phyloP scores from a whole-genome alignment of 2,329 filamentous ascomycete species.

The Scytalidium lignicola region DNA sequence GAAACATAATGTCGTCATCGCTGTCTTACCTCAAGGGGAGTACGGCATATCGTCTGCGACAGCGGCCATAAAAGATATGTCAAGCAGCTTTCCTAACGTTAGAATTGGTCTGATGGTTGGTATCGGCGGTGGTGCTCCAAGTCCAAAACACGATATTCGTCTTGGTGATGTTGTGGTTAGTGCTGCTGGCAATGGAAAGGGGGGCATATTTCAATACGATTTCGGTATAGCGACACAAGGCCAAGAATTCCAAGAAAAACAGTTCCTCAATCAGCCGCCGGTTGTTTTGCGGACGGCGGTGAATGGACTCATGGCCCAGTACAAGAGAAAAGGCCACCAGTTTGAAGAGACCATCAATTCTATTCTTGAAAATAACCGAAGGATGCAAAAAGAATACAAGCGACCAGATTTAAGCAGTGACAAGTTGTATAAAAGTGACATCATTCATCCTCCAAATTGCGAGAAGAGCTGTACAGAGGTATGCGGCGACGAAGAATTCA shows the following conservation, averaged over 20 bases:
- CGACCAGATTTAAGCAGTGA: constrained; percentile 19
- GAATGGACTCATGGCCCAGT: constrained; percentile 13
- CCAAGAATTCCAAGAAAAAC: constrained; percentile 12
- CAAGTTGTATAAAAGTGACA: constrained; percentile 15
- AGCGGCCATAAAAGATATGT: constrained; percentile 23
- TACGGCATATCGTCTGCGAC: constrained; percentile 26
- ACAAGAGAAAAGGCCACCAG: constrained; percentile 3
- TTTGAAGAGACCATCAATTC: constrained; percentile 11
- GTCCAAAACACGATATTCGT: constrained; percentile 29
- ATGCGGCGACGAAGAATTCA: constrained; percentile 11
- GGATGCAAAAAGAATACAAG: constrained; percentile 17
- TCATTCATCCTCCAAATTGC: constrained; percentile 2
- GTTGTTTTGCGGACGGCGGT: constrained; percentile 12
- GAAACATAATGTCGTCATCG: constrained; percentile 28
- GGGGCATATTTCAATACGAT: constrained; percentile 28
- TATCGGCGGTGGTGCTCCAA: constrained; percentile 19
- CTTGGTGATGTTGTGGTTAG: constrained; percentile 30
- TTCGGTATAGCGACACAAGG: constrained; percentile 23
- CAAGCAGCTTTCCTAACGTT: constrained; percentile 23
- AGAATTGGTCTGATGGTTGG: constrained; percentile 21
- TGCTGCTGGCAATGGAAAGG: constrained; percentile 8
- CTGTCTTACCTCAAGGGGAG: constrained; percentile 22
- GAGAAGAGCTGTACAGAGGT: constrained; percentile 6
- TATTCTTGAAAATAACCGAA: constrained; percentile 18
- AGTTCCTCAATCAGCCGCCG: constrained; percentile 8